Base-by-base conservation (phyloP, 2,329 filamentous ascomycete genomes). In the Hymenoscyphus salicellus region DNA sequence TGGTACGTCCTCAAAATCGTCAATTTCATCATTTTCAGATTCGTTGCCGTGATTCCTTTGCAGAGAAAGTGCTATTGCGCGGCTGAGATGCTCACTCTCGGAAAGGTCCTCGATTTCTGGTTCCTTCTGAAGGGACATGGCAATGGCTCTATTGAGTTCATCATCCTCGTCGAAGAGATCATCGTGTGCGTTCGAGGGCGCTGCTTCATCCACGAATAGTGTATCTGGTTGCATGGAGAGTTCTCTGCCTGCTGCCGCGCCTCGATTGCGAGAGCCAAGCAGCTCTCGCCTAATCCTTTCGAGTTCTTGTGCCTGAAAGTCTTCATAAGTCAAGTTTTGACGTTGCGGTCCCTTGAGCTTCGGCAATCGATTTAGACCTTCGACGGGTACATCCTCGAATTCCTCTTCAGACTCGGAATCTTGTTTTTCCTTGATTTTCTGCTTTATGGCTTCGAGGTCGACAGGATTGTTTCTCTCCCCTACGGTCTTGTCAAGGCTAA, bases 381-480 rank as follows among this genome's bases (percentile, higher is more conserved):
- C 75, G 28, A 77, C 71, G 43, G 75, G 75, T 26, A 77, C 70
- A 72, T 76, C 75, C 58, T 77, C 75, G 62, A 77, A 77, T 26
- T 75, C 74, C 10, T 92, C 91, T 4, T 89, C 89, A 4, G 90
- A 89, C 8, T 85, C 85, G 2, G 84, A 84, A 3, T 86, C 82
- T 1, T 86, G 81, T 1, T 83, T 81, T 1, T 84, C 80, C 66
- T 84, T 83, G 1, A 82, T 80, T 60, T 85, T 83, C 30, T 86
- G 84, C 63, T 82, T 81, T 71, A 85, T 82, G 62, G 80, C 85
- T 75, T 99, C 95, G 20, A 99, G 86, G 74, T 98, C 93, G 66
- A 99, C 98, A 0, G 95, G 94, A 75, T 93, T 96, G 68, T 93
- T 89, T 32, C 87, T 86, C 68, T 91, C 85, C 2, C 92, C 93